phyloP scores from a whole-genome alignment of 352 stramenopile genomes.

The Thalassiosira exigua region DNA sequence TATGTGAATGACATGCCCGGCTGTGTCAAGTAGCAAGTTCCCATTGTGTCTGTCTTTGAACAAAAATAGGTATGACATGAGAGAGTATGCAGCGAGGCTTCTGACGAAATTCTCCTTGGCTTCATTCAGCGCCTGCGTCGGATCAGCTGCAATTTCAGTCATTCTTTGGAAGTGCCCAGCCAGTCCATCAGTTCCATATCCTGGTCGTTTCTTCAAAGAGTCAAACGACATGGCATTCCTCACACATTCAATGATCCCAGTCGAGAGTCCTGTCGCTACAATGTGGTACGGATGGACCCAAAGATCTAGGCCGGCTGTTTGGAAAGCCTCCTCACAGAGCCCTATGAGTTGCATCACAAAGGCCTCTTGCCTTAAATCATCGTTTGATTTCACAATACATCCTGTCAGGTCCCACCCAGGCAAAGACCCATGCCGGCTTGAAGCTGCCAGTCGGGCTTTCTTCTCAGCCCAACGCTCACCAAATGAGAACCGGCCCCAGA shows the following conservation, averaged over 20 bases:
- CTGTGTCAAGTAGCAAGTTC: slow-evolving; percentile 96
- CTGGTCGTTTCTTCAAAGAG: slow-evolving; percentile 91
- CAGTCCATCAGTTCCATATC: slow-evolving; percentile 77
- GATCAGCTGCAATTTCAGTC: slow-evolving; percentile 81
- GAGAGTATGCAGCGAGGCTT: slow-evolving; percentile 94
- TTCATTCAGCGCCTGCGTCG: slow-evolving; percentile 81
- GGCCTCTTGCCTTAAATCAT: slow-evolving; percentile 98
- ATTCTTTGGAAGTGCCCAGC: slow-evolving; percentile 77
- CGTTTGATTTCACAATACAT: slow-evolving; percentile 99
- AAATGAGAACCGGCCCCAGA: slow-evolving; percentile 88
- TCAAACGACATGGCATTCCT: slow-evolving; percentile 98
- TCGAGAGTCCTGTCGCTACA: slow-evolving; percentile 93
- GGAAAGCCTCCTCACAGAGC: slow-evolving; percentile 97
- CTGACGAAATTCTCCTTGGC: slow-evolving; percentile 95
- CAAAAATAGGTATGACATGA: slow-evolving; percentile 92
- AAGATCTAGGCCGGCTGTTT: slow-evolving; percentile 86
- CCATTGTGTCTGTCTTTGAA: slow-evolving; percentile 97
- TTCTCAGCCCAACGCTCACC: slow-evolving; percentile 96
- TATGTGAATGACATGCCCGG: slow-evolving; percentile 97
- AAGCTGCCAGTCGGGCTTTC: slow-evolving; percentile 87
- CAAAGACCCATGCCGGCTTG: slow-evolving; percentile 89
- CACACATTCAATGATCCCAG: slow-evolving; percentile 97
- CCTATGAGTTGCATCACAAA: slow-evolving; percentile 98
- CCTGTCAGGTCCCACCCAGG: slow-evolving; percentile 93
- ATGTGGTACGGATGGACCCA: slow-evolving; percentile 95